These are phyloP conservation scores for Annona cherimola DNA, from an alignment of 164 flowering plant genomes.

Conservation along the genomic window DNA sequence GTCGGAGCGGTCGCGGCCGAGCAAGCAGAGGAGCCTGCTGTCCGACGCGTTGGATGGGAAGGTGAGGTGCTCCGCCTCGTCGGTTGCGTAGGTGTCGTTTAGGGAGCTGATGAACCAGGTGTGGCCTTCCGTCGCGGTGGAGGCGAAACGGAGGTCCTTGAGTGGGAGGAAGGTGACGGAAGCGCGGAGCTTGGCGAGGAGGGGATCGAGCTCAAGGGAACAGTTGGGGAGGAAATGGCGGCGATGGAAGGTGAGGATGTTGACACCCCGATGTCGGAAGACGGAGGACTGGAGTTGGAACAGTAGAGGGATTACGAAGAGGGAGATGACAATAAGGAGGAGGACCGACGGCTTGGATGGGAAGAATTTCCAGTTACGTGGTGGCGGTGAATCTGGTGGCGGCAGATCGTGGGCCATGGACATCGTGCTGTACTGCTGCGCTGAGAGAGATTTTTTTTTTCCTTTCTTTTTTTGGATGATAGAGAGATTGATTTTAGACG, in stretches of 20 bases:
- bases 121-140: slow-evolving; percentile 51
- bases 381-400: too few relatives aligned
- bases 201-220: slow-evolving; percentile 16
- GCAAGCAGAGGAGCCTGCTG: slow-evolving; percentile 57
- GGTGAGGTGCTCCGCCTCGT: slow-evolving; percentile 57
- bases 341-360: slow-evolving; percentile 22
- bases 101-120: slow-evolving; percentile 94
- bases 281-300: slow-evolving; percentile 32
- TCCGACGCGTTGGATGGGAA: slow-evolving; percentile 56
- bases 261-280: not conserved
- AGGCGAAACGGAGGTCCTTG: slow-evolving; percentile 57
- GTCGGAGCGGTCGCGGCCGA: slow-evolving; percentile 55
- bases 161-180: slow-evolving; percentile 76
- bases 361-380: not conserved
- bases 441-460: too few relatives aligned
- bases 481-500: too few relatives aligned
- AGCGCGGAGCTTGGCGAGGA: slow-evolving; percentile 33
- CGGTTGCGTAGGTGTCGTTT: slow-evolving; percentile 49
- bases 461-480: too few relatives aligned
- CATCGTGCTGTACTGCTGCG: too few relatives aligned
- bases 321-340: slow-evolving; percentile 17
- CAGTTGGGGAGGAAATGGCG: slow-evolving; percentile 6
- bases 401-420: too few relatives aligned
- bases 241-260: too few relatives aligned
- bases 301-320: slow-evolving; percentile 26